Percentiles rank a stretch among this genome's conserved stretches.
Evolutionary conservation across 495 filamentous ascomycete genomes (phyloP).

Genomic region (Rostrohypoxylon terebratum): DNA sequence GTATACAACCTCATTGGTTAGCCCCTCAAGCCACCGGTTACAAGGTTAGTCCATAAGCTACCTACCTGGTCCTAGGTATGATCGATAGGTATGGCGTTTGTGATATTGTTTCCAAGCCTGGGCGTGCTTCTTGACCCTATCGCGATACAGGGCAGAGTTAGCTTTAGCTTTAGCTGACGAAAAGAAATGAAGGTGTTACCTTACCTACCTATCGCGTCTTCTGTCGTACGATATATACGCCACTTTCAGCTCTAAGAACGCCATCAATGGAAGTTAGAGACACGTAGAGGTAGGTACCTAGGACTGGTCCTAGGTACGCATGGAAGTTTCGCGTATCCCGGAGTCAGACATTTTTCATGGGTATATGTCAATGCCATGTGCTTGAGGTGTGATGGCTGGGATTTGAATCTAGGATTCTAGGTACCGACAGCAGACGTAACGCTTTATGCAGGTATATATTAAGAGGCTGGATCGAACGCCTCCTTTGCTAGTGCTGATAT

Average conservation of each 20-base stretch:
- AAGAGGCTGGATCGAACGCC: conserved; percentile 4
- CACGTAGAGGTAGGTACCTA: background rate
- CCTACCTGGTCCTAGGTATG: no score
- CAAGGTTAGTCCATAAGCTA: background rate
- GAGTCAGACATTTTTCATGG: background rate
- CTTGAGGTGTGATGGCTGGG: conserved; percentile 10
- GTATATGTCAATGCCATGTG: conserved; percentile 10
- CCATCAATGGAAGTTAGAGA: background rate
- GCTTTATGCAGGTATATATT: background rate
- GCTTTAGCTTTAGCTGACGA: conserved; percentile 1
- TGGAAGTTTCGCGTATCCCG: background rate
- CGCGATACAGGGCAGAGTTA: background rate
- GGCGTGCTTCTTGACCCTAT: background rate
- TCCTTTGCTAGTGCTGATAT: conserved; percentile 1
- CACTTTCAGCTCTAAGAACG: conserved; percentile 17
- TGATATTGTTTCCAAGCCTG: background rate
- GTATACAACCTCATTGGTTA: no score
- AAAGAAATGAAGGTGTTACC: background rate
- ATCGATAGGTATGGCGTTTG: background rate
- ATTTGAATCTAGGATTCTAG: no score
- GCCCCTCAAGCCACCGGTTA: background rate
- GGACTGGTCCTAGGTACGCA: no score
- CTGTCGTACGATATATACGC: conserved; percentile 27
- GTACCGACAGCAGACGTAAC: background rate
- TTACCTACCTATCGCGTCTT: background rate